These are phyloP conservation scores for Dicorynia guianensis DNA, from an alignment of 306 rosid genomes.

Conservation along the genomic window DNA sequence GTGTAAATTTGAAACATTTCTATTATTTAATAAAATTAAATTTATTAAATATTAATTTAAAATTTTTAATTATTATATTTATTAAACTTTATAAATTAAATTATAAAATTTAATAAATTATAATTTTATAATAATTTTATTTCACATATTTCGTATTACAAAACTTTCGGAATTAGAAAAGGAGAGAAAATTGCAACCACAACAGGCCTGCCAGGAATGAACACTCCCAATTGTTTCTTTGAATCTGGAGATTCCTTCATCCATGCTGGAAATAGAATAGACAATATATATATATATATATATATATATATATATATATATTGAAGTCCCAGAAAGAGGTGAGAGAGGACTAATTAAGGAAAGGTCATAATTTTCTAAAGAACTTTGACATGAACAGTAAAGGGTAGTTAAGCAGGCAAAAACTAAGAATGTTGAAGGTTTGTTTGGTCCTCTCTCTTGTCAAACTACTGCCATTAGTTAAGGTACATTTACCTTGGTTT, in stretches of 20 bases:
- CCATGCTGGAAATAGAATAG: not conserved
- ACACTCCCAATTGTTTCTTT: not conserved
- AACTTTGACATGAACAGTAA: slow-evolving; percentile 53
- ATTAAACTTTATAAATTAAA: not conserved
- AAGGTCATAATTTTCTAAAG: slow-evolving; percentile 30
- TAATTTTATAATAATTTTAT: too few species aligned
- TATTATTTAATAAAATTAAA: too few species aligned
- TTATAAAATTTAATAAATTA: not conserved
- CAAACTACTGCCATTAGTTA: slow-evolving; percentile 14
- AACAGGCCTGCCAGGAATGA: not conserved
- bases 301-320: not conserved
- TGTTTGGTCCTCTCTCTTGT: not conserved
- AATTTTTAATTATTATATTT: too few species aligned
- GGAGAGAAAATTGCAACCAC: too few species aligned
- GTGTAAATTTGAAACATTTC: too few species aligned
- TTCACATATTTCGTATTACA: too few species aligned
- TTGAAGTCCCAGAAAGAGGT: slow-evolving; percentile 33
- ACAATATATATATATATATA: not conserved
- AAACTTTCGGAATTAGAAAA: too few species aligned
- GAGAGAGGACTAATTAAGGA: not conserved
- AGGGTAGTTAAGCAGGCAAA: slow-evolving; percentile 49
- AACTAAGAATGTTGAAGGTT: slow-evolving; percentile 50
- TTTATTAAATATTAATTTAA: too few species aligned
- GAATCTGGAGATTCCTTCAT: slow-evolving; percentile 22
- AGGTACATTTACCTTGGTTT: slow-evolving; percentile 28